phyloP scores from a whole-genome alignment of 2,329 filamentous ascomycete species.

The Exophiala xenobiotica region DNA sequence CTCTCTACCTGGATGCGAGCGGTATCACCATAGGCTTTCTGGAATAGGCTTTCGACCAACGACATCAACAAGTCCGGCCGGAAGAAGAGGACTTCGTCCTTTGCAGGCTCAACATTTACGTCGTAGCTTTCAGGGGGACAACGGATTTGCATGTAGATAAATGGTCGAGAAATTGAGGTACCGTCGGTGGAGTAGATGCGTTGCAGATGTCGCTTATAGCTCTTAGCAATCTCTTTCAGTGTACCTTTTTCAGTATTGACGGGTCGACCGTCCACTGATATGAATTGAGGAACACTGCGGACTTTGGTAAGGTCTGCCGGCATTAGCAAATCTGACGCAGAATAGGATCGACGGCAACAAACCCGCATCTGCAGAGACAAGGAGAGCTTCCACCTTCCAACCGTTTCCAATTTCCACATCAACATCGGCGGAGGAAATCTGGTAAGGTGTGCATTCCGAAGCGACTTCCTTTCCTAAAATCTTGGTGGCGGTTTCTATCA shows the following conservation, averaged over 20 bases:
- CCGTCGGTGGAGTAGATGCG: slow-evolving; percentile 14
- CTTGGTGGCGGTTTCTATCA: slow-evolving; percentile 57
- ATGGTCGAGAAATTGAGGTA: slow-evolving; percentile 48
- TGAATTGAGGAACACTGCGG: slow-evolving; percentile 46
- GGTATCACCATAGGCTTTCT: slow-evolving; percentile 33
- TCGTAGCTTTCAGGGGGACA: slow-evolving; percentile 59
- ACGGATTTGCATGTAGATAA: slow-evolving; percentile 55
- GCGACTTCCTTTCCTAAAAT: slow-evolving; percentile 55
- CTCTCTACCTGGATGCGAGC: neutral
- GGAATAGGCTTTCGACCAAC: slow-evolving; percentile 47
- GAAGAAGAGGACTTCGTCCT: slow-evolving; percentile 62
- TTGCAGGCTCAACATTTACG: slow-evolving; percentile 62
- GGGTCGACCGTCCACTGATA: slow-evolving; percentile 59
- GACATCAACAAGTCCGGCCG: slow-evolving; percentile 46
- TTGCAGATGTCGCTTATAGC: slow-evolving; percentile 53
- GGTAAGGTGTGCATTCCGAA: slow-evolving; percentile 45
- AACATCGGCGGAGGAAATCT: slow-evolving; percentile 34
- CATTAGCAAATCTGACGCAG: slow-evolving; percentile 26
- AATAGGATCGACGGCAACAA: neutral
- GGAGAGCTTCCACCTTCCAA: slow-evolving; percentile 49
- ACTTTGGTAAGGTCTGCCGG: slow-evolving; percentile 39
- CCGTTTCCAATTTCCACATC: slow-evolving; percentile 25
- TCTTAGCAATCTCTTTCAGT: slow-evolving; percentile 53
- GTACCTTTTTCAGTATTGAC: slow-evolving; percentile 51
- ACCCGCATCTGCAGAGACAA: slow-evolving; percentile 41